Base-by-base conservation (phyloP, 768 basidiomycete genomes). In the Lactarius evosmus region DNA sequence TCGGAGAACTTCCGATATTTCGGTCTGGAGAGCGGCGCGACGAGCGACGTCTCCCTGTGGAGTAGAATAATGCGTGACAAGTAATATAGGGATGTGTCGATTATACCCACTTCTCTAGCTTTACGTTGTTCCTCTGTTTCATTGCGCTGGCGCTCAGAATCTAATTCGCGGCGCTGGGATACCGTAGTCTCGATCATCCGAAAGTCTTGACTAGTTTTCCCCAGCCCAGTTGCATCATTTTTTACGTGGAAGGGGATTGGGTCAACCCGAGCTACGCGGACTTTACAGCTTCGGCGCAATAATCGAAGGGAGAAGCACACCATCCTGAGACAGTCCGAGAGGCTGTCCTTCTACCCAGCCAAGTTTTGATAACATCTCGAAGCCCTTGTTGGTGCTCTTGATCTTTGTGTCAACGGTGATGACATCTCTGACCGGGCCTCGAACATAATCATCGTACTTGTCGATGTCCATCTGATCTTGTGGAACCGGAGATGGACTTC, bases 181-280 rank as follows among this genome's bases (percentile, higher is more conserved):
- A 93, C 91, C 8, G 91, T 92, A 0, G 87, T 85, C 73, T 93
- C 90, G 52, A 92, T 89, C 85, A 93, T 88, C 44, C 85, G 84
- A 46, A 89, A 83, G 72, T 94, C 92, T 72, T 91, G 89, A 59
- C 74, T 88, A 4, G 79, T 79, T 72, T 92, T 93, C 17, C 92
- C 92, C 19, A 94, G 80, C 14, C 92, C 92, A 27, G 87, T 90
- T 49, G 83, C 77, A 70, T 93, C 92, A 40, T 79, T 80, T 73
- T 93, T 93, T 69, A 91, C 76, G 60, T 86, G 81, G 72, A 93
- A 93, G 9, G 92, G 91, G 49, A 94, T 79, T 2, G 92, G 92
- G 52, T 94, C 91, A 58, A 88, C 80, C 60, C 91, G 89, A 44
- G 89, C 92, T 93, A 63, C 63, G 32, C 58, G 29, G 53, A 49